phyloP scores from a whole-genome alignment of 768 basidiomycete species.

The Cystofilobasidium capitatum region DNA sequence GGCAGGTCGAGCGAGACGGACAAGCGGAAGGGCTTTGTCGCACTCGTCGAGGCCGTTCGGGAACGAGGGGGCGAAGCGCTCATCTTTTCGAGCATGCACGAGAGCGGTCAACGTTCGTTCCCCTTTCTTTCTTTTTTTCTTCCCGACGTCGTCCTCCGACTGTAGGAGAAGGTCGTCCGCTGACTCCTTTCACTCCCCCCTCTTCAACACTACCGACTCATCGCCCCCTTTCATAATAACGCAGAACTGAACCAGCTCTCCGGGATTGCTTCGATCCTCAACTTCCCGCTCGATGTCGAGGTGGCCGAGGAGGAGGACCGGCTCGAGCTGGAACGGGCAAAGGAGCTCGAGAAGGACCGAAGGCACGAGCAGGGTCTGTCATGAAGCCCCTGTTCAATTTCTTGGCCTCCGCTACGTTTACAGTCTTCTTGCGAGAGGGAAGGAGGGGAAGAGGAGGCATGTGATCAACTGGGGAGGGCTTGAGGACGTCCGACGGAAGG shows the following conservation, averaged over 20 bases:
- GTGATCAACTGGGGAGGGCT: too few relatives aligned
- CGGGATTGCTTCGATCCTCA: slow-evolving; percentile 88
- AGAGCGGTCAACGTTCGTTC: slow-evolving; percentile 85
- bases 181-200: neutral
- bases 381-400: slow-evolving; percentile 1
- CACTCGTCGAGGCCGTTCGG: slow-evolving; percentile 76
- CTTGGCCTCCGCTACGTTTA: too few relatives aligned
- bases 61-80: slow-evolving; percentile 84
- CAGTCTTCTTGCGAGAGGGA: too few relatives aligned
- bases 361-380: slow-evolving; percentile 2
- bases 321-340: slow-evolving; percentile 11
- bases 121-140: neutral
- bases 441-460: too few relatives aligned
- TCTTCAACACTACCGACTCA: neutral
- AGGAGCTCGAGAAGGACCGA: slow-evolving; percentile 25
- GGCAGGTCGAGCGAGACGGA: slow-evolving; percentile 67
- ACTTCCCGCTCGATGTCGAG: slow-evolving; percentile 90
- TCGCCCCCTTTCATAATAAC: neutral
- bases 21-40: slow-evolving; percentile 72
- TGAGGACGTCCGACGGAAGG: too few relatives aligned
- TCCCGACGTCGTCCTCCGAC: neutral
- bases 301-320: slow-evolving; percentile 44
- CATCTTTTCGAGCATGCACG: slow-evolving; percentile 99
- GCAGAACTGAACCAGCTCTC: slow-evolving; percentile 91
- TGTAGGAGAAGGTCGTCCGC: neutral